Evolutionary conservation across 169 alveolate genomes (phyloP), one percentile per base, ranked within the genome.

Genomic region (Neospora caninum): DNA sequence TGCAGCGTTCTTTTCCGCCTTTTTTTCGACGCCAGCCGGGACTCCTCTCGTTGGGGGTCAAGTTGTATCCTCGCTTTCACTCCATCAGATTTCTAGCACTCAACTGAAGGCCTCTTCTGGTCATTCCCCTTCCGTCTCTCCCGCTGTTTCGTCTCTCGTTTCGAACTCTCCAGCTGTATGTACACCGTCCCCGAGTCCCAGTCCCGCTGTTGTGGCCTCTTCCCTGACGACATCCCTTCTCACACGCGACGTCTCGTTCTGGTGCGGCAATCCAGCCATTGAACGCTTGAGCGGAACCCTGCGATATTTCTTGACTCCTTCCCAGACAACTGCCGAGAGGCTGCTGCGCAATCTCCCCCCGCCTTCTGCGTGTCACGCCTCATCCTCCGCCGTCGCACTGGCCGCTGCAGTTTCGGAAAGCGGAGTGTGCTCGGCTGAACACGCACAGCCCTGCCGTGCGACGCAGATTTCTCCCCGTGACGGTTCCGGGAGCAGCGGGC

Each of bases 241-340:
- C 41, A 43, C 67, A 20, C 53, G 89, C 16, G 89, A 41, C 38
- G 67, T 36, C 31, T 43, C 89, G 67, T 82, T 82, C 38, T 82
- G 89, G 89, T 82, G 89, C 64, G 89, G 89, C 34, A 82, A 82
- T 43, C 89, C 89, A 0, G 89, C 89, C 13, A 82, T 82, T 31
- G 89, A 82, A 29, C 89, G 89, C 7, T 27, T 82, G 69, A 82
- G 89, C 41, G 89, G 89, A 43, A 42, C 53, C 0, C 6, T 82
- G 20, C 89, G 34, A 29, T 82, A 82, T 42, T 82, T 29, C 36
- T 31, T 82, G 38, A 82, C 89, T 36, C 89, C 89, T 38, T 82
- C 89, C n/a, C 64, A 38, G 29, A 67, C 64, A 25, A 41, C 67
- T 39, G 89, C 89, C 39, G 89, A 38, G 89, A 64, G 89, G 38